phyloP scores from a whole-genome alignment of 2,329 filamentous ascomycete genomes.

The Fusarium nisikadoi region DNA sequence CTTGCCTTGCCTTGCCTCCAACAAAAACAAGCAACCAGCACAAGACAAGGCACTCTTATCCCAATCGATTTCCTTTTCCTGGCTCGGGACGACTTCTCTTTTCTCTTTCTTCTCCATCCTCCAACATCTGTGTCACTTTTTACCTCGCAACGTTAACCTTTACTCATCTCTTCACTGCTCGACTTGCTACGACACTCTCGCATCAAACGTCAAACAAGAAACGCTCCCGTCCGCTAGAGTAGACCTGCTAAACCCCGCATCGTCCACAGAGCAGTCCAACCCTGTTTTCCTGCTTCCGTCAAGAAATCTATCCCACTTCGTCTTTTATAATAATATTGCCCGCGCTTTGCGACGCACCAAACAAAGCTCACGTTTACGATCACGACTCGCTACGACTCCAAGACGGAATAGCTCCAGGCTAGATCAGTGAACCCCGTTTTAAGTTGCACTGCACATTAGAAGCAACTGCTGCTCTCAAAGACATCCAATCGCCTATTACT shows the following conservation, averaged over 20 bases:
- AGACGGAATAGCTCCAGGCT: constrained; percentile 14
- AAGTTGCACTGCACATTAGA: constrained; percentile 2
- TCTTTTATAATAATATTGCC: constrained; percentile 23
- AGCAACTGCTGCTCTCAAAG: not conserved
- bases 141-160: not conserved
- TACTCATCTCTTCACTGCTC: constrained; percentile 19
- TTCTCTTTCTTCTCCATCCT: not conserved
- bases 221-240: constrained; percentile 32
- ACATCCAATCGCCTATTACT: constrained; percentile 4
- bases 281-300: constrained; percentile 25
- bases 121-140: constrained; percentile 11
- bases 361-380: constrained; percentile 31
- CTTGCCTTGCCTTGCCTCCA: not conserved
- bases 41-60: constrained; percentile 34
- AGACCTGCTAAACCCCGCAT: constrained; percentile 43
- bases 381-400: constrained; percentile 32
- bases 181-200: constrained; percentile 30
- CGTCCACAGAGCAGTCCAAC: constrained; percentile 21
- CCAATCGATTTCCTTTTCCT: constrained; percentile 34
- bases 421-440: constrained; percentile 10
- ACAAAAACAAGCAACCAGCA: constrained; percentile 32
- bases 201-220: constrained; percentile 23
- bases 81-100: constrained; percentile 21
- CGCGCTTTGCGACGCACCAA: constrained; percentile 28
- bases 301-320: not conserved